Evolutionary conservation across 805 yeast genomes (phyloP).

Genomic region (Schwanniomyces occidentalis): DNA sequence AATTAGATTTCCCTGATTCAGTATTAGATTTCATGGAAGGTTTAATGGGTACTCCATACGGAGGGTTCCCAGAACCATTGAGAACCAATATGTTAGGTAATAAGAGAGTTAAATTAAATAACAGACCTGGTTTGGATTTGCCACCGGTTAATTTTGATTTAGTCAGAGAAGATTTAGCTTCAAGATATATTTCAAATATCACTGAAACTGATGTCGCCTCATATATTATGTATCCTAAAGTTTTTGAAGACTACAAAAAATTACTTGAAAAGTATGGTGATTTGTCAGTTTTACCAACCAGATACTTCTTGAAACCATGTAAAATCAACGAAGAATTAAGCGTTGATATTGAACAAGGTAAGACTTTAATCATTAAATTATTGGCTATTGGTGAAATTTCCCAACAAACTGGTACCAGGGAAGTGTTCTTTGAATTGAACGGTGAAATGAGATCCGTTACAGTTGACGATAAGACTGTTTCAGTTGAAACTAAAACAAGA

Average conservation of each 20-base stretch:
- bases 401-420: constrained; percentile 84
- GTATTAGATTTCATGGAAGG: constrained; percentile 99
- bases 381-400: constrained; percentile 92
- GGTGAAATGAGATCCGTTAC: constrained; percentile 98
- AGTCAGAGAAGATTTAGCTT: constrained; percentile 69
- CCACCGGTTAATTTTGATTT: constrained; percentile 77
- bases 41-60: constrained; percentile 98
- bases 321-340: constrained; percentile 83
- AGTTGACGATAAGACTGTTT: constrained; percentile 82
- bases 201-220: constrained; percentile 91
- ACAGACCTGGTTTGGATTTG: constrained; percentile 90
- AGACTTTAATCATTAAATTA: constrained; percentile 83
- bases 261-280: constrained; percentile 81
- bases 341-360: constrained; percentile 93
- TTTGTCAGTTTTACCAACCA: constrained; percentile 89
- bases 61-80: constrained; percentile 99
- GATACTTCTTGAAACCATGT: constrained; percentile 85
- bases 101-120: constrained; percentile 85
- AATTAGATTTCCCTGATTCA: constrained; percentile 97
- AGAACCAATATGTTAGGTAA: constrained; percentile 88
- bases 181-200: constrained; percentile 72
- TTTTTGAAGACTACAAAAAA: constrained; percentile 83
- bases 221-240: constrained; percentile 97
- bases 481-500: constrained; percentile 81
- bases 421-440: constrained; percentile 95